A percentile compares a stretch with the other conserved stretches of the same genome.
phyloP scores from a whole-genome alignment of 257 asterid species.

The Rubia yunnanensis region DNA sequence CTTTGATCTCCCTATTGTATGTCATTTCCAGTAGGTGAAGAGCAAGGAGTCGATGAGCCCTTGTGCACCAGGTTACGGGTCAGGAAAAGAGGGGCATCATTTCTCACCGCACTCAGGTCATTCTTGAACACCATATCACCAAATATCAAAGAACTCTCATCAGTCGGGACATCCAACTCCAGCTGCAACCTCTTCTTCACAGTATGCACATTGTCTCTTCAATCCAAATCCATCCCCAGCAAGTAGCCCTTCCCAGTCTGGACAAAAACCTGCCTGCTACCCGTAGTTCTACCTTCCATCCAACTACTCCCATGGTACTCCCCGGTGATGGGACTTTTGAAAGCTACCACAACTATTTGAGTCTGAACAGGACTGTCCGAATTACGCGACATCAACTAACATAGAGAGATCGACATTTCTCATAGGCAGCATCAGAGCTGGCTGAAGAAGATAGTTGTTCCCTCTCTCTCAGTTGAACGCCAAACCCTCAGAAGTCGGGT shows the following conservation, averaged over 20 bases:
- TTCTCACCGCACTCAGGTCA: conserved; percentile 75
- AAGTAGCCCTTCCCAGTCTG: conserved; percentile 87
- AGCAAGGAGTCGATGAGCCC: conserved; percentile 96
- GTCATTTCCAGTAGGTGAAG: conserved; percentile 83
- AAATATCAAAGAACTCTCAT: conserved; percentile 80
- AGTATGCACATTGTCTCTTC: conserved; percentile 80
- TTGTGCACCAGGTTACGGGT: conserved; percentile 73
- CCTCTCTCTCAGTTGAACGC: conserved; percentile 39
- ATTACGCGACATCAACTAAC: conserved; percentile 71
- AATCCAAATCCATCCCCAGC: conserved; percentile 84
- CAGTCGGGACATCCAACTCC: conserved; percentile 68
- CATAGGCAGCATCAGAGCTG: conserved; percentile 54
- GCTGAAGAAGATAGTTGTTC: conserved; percentile 39
- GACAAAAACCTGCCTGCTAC: conserved; percentile 78
- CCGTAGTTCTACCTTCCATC: conserved; percentile 51
- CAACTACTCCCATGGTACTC: conserved; percentile 58
- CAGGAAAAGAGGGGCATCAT: conserved; percentile 72
- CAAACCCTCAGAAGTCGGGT: conserved; percentile 49
- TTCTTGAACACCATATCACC: conserved; percentile 81
- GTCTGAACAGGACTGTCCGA: conserved; percentile 85
- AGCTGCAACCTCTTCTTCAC: conserved; percentile 82
- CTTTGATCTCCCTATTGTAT: conserved; percentile 71
- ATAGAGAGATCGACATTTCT: conserved; percentile 20
- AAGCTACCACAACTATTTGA: conserved; percentile 88
- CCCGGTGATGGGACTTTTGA: conserved; percentile 58